Base-by-base conservation (phyloP, 805 yeast genomes). In the Schwanniomyces polymorphus region DNA sequence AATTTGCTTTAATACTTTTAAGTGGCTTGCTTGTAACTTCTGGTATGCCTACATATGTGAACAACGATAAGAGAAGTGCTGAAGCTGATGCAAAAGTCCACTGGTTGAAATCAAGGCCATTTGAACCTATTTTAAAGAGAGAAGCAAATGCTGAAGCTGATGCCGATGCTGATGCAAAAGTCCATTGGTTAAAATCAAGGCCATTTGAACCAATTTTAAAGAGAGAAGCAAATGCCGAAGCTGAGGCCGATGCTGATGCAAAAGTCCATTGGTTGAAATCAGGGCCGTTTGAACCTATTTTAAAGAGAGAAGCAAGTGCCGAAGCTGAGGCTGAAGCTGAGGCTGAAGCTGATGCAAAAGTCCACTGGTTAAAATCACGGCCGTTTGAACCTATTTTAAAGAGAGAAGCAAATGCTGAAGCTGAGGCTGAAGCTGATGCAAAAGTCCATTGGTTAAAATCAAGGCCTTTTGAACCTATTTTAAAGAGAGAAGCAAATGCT, bases 311-410 rank as follows among this genome's bases (percentile, higher is more conserved):
- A 21, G 57, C 54, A 14, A 41, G 50, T 29, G 61, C 61, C 34
- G 56, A 57, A 21, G 56, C 61, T 41, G 59, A 56, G 14, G 60
- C 63, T 26, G 57, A 53, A 12, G 58, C 55, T n/a, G 56, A 57
- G 17, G 56, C 61, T 41, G 59, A 56, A 17, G 60, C 63, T 26
- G 57, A 53, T 12, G 58, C 55, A 16, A 29, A 40, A 10, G 49
- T 51, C 47, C 43, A 48, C 14, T 53, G 53, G 54, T 45, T 45
- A 45, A 39, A 35, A 12, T 38, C 46, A 21, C 39, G 42, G 37
- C 47, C 41, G 17, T 57, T 53, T 42, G 56, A 58, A 45, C 64
- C 63, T 18, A 47, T 49, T 23, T 27, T 45, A 5, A 47, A 46
- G 42, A 44, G 51, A 45, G 60, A 59, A 26, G 57, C 54, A 41